Conservation (phyloP, 2,329 filamentous ascomycete species). For the Cercospora zeina region DNA sequence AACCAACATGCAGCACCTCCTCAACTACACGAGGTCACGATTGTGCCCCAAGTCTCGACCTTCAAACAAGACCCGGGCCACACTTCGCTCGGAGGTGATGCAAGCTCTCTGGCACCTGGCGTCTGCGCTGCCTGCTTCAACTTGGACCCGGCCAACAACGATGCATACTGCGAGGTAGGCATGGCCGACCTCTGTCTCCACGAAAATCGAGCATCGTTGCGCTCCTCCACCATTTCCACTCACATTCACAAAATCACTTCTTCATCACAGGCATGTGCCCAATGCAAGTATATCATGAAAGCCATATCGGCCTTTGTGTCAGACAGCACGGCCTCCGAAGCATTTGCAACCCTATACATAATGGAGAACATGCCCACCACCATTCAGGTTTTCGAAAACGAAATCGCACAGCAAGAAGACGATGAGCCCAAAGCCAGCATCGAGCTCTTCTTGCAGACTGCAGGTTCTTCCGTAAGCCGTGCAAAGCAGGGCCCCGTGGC, state of each 20-base stretch:
- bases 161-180: neutral
- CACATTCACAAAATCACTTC: neutral
- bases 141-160: neutral
- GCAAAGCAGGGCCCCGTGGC: too few species aligned
- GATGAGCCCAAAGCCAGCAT: neutral
- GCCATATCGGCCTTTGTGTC: neutral
- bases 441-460: neutral
- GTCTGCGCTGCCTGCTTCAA: neutral
- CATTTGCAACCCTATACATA: neutral
- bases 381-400: neutral
- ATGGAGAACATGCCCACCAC: conserved; percentile 6
- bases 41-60: neutral
- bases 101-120: neutral
- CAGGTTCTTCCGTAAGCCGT: neutral
- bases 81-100: neutral
- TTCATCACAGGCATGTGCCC: neutral
- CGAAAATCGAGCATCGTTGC: neutral
- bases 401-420: neutral
- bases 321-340: neutral
- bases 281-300: conserved; percentile 2
- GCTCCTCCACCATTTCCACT: neutral
- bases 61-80: neutral
- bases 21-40: neutral
- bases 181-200: neutral
- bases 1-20: neutral